Evolutionary conservation across 2,329 filamentous ascomycete genomes (phyloP).

Genomic region (Exophiala lecanii-corni): DNA sequence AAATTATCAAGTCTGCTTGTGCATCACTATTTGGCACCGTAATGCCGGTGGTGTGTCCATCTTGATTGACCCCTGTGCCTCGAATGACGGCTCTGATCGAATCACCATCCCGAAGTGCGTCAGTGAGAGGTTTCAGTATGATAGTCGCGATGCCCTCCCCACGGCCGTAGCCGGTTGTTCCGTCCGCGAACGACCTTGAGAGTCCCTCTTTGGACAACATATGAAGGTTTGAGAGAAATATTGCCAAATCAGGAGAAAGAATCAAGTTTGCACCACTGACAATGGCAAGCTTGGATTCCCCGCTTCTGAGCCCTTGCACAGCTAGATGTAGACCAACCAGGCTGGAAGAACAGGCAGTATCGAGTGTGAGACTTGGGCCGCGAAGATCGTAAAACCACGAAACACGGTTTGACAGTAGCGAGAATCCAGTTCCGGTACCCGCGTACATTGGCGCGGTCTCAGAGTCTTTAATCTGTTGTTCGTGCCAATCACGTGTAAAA

Average conservation of each 20-base stretch:
- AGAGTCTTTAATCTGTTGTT: not conserved
- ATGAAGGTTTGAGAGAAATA: conserved; percentile 4
- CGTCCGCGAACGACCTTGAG: conserved; percentile 29
- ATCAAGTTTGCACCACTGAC: conserved; percentile 17
- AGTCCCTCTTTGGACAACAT: conserved; percentile 27
- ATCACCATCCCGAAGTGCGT: conserved; percentile 34
- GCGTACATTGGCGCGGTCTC: not conserved
- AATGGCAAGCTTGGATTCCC: conserved; percentile 42
- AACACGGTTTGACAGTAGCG: conserved; percentile 29
- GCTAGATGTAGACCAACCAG: conserved; percentile 53
- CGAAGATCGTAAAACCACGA: conserved; percentile 33
- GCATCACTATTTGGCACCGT: conserved; percentile 7
- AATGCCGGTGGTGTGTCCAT: conserved; percentile 15
- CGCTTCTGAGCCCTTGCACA: conserved; percentile 46
- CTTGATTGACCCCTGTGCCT: conserved; percentile 34
- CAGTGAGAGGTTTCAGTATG: conserved; percentile 32
- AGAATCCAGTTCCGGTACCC: conserved; percentile 30
- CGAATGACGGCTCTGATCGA: conserved; percentile 35
- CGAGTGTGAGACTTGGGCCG: conserved; percentile 44
- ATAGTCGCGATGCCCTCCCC: conserved; percentile 35
- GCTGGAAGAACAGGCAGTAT: conserved; percentile 56
- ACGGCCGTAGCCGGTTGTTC: conserved; percentile 30
- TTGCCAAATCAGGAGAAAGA: not conserved
- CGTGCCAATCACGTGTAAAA: conserved; percentile 28
- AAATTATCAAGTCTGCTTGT: conserved; percentile 13